A percentile compares a stretch with the other conserved stretches of the same genome.
phyloP scores from a whole-genome alignment of 1,284 basidiomycete species.

The Singerocomus inundabilis region DNA sequence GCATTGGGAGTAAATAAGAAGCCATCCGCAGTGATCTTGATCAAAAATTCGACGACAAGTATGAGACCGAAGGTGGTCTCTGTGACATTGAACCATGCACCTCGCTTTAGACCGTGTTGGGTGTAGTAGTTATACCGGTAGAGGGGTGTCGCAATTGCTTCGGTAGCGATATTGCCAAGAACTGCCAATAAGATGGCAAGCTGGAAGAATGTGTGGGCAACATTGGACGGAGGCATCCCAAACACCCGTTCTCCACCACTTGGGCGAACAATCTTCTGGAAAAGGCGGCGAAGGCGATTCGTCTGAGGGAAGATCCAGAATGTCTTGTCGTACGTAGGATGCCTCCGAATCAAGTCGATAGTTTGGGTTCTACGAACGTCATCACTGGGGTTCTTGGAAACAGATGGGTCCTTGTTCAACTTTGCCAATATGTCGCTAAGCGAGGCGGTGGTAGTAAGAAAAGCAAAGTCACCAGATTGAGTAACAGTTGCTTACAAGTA shows the following conservation, averaged over 20 bases:
- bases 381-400: conserved; percentile 57
- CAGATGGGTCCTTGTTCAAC: conserved; percentile 50
- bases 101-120: conserved; percentile 57
- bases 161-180: conserved; percentile 81
- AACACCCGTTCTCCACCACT: conserved; percentile 85
- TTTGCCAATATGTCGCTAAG: conserved; percentile 65
- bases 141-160: conserved; percentile 81
- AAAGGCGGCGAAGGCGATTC: conserved; percentile 72
- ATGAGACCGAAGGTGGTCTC: conserved; percentile 77
- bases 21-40: conserved; percentile 94
- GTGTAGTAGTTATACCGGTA: conserved; percentile 80
- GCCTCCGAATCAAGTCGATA: conserved; percentile 84
- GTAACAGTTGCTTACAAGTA: conserved; percentile 54
- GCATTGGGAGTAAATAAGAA: conserved; percentile 93
- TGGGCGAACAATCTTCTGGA: conserved; percentile 84
- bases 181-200: conserved; percentile 76
- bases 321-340: conserved; percentile 89
- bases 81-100: conserved; percentile 87
- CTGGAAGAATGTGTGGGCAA: conserved; percentile 75
- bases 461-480: not conserved
- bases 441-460: conserved; percentile 1
- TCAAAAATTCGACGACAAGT: conserved; percentile 82
- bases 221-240: conserved; percentile 65
- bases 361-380: conserved; percentile 66
- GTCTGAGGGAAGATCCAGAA: conserved; percentile 90